Conservation (phyloP, 306 rosid species). For the Oemleria cerasiformis region DNA sequence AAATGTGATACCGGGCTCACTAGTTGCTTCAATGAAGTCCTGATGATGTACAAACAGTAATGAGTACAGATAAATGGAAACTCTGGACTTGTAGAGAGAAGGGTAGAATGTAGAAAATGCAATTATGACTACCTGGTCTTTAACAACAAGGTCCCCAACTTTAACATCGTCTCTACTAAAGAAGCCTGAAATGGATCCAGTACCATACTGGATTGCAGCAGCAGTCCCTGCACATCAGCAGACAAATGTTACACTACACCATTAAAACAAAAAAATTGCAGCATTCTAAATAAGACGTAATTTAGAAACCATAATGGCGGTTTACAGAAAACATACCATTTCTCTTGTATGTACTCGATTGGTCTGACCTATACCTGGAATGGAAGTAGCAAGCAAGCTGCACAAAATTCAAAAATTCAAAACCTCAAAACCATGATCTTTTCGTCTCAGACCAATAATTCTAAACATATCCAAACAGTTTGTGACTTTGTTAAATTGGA, state of each 20-base stretch:
- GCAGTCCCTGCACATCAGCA: conserved; percentile 52
- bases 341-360: conserved; percentile 57
- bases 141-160: conserved; percentile 70
- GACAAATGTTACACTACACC: conserved; percentile 9
- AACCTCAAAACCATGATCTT: conserved; percentile 12
- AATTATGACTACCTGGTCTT: conserved; percentile 53
- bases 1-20: conserved; percentile 66
- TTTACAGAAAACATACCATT: conserved; percentile 56
- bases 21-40: conserved; percentile 88
- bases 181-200: conserved; percentile 86
- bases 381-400: conserved; percentile 75
- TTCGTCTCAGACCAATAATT: neutral
- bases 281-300: neutral
- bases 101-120: too few species aligned
- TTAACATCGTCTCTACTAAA: conserved; percentile 65
- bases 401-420: conserved; percentile 24
- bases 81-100: neutral
- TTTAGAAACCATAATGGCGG: neutral
- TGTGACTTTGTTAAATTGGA: neutral
- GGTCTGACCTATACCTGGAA: conserved; percentile 63
- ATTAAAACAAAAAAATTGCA: neutral
- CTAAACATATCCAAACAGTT: neutral
- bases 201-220: conserved; percentile 87
- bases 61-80: conserved; percentile 13
- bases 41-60: conserved; percentile 27